Conservation (phyloP, 2,329 filamentous ascomycete genomes). For the Fusarium sp. region DNA sequence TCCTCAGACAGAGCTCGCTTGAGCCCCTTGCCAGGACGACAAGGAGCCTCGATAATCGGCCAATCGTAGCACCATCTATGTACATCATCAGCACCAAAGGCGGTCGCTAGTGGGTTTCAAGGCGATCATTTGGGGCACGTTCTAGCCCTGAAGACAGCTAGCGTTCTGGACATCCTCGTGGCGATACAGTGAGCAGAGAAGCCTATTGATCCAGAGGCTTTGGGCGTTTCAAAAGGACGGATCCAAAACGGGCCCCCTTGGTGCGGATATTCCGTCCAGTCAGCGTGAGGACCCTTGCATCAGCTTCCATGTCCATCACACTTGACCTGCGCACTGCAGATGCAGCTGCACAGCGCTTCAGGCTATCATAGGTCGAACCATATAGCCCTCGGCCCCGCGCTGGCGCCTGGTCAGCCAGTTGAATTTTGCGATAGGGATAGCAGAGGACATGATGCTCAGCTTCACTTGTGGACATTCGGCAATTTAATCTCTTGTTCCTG, state of each 20-base stretch:
- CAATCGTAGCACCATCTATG: constrained; percentile 13
- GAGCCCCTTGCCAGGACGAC: constrained; percentile 28
- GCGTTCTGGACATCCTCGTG: constrained; percentile 23
- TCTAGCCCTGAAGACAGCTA: constrained; percentile 29
- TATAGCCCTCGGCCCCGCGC: constrained; percentile 19
- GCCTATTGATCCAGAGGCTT: constrained; percentile 21
- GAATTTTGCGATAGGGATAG: constrained; percentile 4
- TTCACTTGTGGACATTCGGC: constrained; percentile 3
- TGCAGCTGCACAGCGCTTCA: constrained; percentile 8
- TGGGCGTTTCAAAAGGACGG: constrained; percentile 31
- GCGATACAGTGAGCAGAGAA: constrained; percentile 12
- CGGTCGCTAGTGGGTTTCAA: constrained; percentile 34
- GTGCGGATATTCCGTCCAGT: constrained; percentile 30
- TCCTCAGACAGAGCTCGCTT: constrained; percentile 36
- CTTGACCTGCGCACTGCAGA: constrained; percentile 12
- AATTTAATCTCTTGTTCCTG: constrained; percentile 22
- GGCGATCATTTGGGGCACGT: constrained; percentile 27
- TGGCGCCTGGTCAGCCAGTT: constrained; percentile 34
- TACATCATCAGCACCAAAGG: constrained; percentile 28
- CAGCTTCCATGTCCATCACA: constrained; percentile 28
- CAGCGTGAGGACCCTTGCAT: constrained; percentile 26
- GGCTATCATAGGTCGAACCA: constrained; percentile 12
- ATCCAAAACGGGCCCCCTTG: constrained; percentile 29
- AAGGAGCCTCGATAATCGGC: neutral
- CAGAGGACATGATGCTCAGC: constrained; percentile 1